Evolutionary conservation across 2,329 filamentous ascomycete species (phyloP), one percentile per base, ranked within the genome.

Genomic region (Cercospora zeae-maydis): DNA sequence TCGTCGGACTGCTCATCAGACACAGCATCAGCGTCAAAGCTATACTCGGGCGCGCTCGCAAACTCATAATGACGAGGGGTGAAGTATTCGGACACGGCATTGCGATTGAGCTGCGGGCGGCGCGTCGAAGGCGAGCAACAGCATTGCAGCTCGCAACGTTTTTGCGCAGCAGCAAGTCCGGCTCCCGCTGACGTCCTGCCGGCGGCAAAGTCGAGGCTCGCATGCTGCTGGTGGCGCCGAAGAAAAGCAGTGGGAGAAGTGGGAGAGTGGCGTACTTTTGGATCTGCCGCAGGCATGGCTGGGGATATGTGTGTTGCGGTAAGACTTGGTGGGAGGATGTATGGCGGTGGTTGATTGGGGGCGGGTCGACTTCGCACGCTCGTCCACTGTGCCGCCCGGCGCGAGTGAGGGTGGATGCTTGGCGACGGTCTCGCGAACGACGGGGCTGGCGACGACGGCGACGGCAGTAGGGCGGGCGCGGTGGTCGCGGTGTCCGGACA

Each of bases 1-100:
- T 82, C 78, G 70, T 81, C 79, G 77, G 79, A 75, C 76, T 78
- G 67, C 63, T 53, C 58, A 61, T 64, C 42, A 59, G 59, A 65
- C 42, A 42, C 58, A 51, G 61, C 67, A 68, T 74, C 68, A 74
- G 71, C 62, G 52, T 64, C 58, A 61, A 31, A 39, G 49, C 36
- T 54, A 59, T 27, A 59, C 11, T 51, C 42, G 21, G n/a, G 8
- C 31, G 31, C 31, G 45, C 57, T 37, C 47, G 24, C 21, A 52
- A 52, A 24, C n/a, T 52, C 4, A 37, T 52, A 14, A 30, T 49
- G 57, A 52, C 47, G 47, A 31, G 52, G 57, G 56, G 61, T 53
- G 52, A 56, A 62, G 36, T 59, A 59, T 49, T 58, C 61, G 54
- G 66, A 64, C 21, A 63, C 60, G 34, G 65, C 62, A 58, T 64